These are phyloP conservation scores for Dendrobium huoshanense DNA, from an alignment of 106 monocot species.

Conservation along the genomic window DNA sequence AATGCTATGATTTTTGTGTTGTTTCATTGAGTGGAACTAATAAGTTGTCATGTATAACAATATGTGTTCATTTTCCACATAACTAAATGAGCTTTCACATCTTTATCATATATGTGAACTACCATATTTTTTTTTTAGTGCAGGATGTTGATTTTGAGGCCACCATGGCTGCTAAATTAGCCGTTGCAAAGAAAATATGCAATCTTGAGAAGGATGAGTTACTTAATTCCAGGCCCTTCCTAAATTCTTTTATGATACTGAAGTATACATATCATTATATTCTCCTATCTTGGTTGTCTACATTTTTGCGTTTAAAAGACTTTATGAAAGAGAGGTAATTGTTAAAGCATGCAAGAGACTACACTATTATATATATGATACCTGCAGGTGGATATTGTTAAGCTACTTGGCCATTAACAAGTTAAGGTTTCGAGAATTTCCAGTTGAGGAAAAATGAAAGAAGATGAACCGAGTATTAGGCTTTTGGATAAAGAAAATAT, in stretches of 20 bases:
- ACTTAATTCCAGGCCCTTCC: conserved; percentile 61
- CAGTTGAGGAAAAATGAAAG: no score
- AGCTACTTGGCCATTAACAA: no score
- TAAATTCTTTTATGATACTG: conserved; percentile 72
- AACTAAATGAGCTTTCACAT: background rate
- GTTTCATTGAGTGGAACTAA: no score
- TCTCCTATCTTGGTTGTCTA: background rate
- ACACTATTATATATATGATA: no score
- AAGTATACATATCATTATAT: conserved; percentile 42
- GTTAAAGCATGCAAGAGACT: no score
- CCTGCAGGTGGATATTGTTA: no score
- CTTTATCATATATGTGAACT: background rate
- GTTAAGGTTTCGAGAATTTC: no score
- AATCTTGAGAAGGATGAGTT: conserved; percentile 59
- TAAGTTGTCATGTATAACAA: no score
- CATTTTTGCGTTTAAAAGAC: background rate
- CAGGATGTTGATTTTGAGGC: conserved; percentile 92
- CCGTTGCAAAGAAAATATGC: conserved; percentile 82
- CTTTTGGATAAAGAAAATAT: no score
- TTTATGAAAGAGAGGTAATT: no score
- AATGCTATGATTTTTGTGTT: no score
- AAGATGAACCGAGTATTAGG: no score
- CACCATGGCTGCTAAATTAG: conserved; percentile 72
- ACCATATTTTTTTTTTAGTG: background rate
- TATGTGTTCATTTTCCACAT: background rate